These are phyloP conservation scores for Candida krabiensis DNA, from an alignment of 805 yeast species.

Conservation along the genomic window DNA sequence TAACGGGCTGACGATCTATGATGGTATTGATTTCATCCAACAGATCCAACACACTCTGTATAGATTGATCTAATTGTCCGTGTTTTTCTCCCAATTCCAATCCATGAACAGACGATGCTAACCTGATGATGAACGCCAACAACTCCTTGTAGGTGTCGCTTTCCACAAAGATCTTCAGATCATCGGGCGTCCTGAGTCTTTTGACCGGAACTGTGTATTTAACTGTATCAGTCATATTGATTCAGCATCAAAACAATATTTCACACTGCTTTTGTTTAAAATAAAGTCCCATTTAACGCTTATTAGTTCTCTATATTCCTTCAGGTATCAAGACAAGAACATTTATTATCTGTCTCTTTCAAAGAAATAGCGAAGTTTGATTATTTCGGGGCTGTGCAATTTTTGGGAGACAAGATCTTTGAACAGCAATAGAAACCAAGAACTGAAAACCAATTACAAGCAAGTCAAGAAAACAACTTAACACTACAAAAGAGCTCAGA, in stretches of 20 bases:
- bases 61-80: slow-evolving; percentile 16
- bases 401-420: neutral
- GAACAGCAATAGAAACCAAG: neutral
- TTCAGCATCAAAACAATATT: no score
- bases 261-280: no score
- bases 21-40: slow-evolving; percentile 47
- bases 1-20: slow-evolving; percentile 64
- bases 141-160: slow-evolving; percentile 53
- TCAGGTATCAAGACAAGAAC: no score
- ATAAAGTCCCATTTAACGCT: no score
- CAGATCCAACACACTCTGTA: slow-evolving; percentile 35
- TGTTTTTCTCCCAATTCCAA: slow-evolving; percentile 26
- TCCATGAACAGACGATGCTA: slow-evolving; percentile 63
- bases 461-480: no score
- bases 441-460: no score
- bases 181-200: slow-evolving; percentile 39
- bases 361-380: no score
- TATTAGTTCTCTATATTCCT: no score
- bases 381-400: slow-evolving; percentile 12
- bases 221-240: neutral
- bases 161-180: slow-evolving; percentile 58
- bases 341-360: no score
- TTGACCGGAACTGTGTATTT: slow-evolving; percentile 21
- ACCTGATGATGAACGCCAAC: slow-evolving; percentile 50
- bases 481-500: no score